phyloP scores from a whole-genome alignment of 768 basidiomycete species.

The Podaxis sp. region DNA sequence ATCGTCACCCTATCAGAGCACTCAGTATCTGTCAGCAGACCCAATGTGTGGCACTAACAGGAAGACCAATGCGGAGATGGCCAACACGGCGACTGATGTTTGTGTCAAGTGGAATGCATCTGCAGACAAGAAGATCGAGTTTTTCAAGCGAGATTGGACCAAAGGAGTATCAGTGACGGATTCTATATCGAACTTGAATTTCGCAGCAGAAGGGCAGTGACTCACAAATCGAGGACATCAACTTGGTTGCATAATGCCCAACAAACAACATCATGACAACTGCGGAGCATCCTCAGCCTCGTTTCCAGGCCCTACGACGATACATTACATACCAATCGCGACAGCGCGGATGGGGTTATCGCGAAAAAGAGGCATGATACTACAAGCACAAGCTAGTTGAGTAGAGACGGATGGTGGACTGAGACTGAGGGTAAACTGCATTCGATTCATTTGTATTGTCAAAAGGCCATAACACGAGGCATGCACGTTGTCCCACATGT shows the following conservation, averaged over 20 bases:
- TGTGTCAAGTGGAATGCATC: slow-evolving; percentile 70
- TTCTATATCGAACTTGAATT: background rate
- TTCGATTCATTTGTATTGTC: background rate
- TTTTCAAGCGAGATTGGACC: background rate
- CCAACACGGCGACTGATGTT: slow-evolving; percentile 69
- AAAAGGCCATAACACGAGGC: slow-evolving; percentile 10
- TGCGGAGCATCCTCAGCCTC: slow-evolving; percentile 21
- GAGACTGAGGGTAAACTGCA: slow-evolving; percentile 2
- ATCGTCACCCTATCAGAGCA: slow-evolving; percentile 51
- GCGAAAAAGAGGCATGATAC: slow-evolving; percentile 48
- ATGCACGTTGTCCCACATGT: slow-evolving; percentile 13
- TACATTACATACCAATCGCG: slow-evolving; percentile 32
- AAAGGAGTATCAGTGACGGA: background rate
- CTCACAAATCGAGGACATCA: slow-evolving; percentile 49
- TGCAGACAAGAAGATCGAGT: slow-evolving; percentile 23
- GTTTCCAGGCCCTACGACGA: background rate
- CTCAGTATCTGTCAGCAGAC: background rate
- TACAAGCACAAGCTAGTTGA: background rate
- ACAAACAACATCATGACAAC: slow-evolving; percentile 47
- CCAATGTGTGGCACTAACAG: slow-evolving; percentile 46
- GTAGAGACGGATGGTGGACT: slow-evolving; percentile 7
- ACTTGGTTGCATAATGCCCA: slow-evolving; percentile 52
- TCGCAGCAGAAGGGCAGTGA: background rate
- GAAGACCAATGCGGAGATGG: slow-evolving; percentile 62
- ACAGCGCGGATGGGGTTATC: slow-evolving; percentile 47